Evolutionary conservation across 2,329 filamentous ascomycete species (phyloP).

Genomic region (Ophiostoma sp.): DNA sequence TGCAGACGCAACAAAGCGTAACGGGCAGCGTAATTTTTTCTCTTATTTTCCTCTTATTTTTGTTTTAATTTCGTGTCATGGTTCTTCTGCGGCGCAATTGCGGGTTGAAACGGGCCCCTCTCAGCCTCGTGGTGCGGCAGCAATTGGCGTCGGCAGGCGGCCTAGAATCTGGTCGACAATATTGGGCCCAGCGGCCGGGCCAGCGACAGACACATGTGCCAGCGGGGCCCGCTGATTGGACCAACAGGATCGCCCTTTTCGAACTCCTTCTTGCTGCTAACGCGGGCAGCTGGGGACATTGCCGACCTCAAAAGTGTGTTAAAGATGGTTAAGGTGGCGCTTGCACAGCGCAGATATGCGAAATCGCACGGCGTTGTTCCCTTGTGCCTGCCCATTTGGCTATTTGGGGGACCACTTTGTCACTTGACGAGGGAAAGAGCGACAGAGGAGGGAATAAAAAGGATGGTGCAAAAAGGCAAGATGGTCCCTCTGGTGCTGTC

Average conservation of each 20-base stretch:
- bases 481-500: background rate
- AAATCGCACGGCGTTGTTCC: background rate
- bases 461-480: background rate
- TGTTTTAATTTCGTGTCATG: background rate
- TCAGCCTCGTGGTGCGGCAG: constrained; percentile 24
- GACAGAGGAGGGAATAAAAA: background rate
- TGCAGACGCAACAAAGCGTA: background rate
- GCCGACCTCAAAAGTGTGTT: too few relatives aligned
- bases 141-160: background rate
- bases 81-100: background rate
- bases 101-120: constrained; percentile 16
- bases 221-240: constrained; percentile 23
- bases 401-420: background rate
- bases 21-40: background rate
- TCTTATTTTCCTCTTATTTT: background rate
- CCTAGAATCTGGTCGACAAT: background rate
- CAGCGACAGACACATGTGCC: constrained; percentile 22
- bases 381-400: background rate
- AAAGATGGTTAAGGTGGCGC: too few relatives aligned
- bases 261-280: background rate
- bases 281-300: background rate
- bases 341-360: background rate
- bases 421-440: background rate
- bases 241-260: background rate
- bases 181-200: background rate